Base-by-base conservation (phyloP, 1,284 basidiomycete genomes). In the Ceratobasidium sp. region DNA sequence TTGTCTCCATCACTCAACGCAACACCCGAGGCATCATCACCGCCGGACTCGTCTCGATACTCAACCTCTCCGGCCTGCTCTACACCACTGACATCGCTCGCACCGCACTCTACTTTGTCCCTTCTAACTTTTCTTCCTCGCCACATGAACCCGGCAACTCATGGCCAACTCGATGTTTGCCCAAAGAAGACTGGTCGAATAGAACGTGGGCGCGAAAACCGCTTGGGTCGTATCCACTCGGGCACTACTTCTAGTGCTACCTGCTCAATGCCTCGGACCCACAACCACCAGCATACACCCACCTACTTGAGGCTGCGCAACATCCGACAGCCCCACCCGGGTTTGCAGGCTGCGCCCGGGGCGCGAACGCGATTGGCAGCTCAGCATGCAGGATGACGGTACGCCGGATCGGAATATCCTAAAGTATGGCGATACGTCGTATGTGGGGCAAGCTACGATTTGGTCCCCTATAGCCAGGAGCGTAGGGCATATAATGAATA, bases 301-400 rank as follows among this genome's bases (percentile, higher is more conserved):
- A 60, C 12, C 54, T 60, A 12, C 2, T 60, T 10, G 73, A 75
- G 10, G 73, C 65, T 10, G 46, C 73, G 8, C 69, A 87, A 52
- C 88, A 92, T 78, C 87, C 86, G 18, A 83, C 89, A 57, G 81
- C 80, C 2, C 88, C 90, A 80, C 86, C 88, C 27, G 90, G 90
- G 14, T 87, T 91, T 41, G 84, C 87, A 77, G 89, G 89, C 54
- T 92, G 91, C 80, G 90, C 91, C 12, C 88, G 80, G 87, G 87
- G 65, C 85, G 90, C 75, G 91, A 92, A 82, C 87, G 87, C 78
- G 84, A 84, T 77, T 91, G 90, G 91, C 91, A 92, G 82, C 84
- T 92, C 33, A 90, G 85, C 3, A 83, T 87, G 4, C 89, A 90
- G 82, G 86, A 84, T 30, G 80, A 84, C 77, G 85, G 84, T 0